These are phyloP conservation scores for Fagus sylvatica DNA, from an alignment of 306 rosid species.

Conservation along the genomic window DNA sequence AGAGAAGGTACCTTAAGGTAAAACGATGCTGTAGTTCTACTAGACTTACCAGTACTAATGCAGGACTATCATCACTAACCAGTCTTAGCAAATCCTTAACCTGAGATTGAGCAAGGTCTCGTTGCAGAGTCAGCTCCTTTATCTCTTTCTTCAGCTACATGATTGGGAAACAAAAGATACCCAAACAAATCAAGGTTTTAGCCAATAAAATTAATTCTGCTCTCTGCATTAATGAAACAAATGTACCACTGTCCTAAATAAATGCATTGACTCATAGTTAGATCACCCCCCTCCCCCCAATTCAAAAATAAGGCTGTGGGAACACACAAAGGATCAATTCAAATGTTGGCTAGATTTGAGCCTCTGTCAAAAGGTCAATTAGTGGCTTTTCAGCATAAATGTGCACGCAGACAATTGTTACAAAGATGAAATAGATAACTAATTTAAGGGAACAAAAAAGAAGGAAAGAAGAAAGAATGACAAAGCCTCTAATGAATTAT, in stretches of 20 bases:
- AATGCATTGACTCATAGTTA: neutral
- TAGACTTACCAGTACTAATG: slow-evolving; percentile 48
- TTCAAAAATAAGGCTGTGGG: neutral
- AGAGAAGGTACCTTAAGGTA: slow-evolving; percentile 3
- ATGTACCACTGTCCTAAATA: neutral
- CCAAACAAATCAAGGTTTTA: slow-evolving; percentile 12
- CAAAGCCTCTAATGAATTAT: no score
- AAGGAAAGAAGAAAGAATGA: no score
- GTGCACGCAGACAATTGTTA: neutral
- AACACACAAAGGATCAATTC: neutral
- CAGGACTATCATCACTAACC: slow-evolving; percentile 52
- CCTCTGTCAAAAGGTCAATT: neutral
- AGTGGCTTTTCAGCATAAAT: neutral
- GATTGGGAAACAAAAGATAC: slow-evolving; percentile 17
- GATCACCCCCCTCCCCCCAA: neutral
- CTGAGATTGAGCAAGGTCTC: slow-evolving; percentile 72
- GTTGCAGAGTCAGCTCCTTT: slow-evolving; percentile 56
- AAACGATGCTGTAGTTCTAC: slow-evolving; percentile 22
- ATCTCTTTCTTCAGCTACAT: slow-evolving; percentile 84
- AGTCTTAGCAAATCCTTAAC: slow-evolving; percentile 67
- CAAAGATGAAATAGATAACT: neutral
- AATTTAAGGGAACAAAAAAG: no score
- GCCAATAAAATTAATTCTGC: slow-evolving; percentile 1
- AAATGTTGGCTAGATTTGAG: neutral
- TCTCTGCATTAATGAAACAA: neutral